Base-by-base conservation (phyloP, 139 green algal genomes). In the Chlorella sorokiniana region DNA sequence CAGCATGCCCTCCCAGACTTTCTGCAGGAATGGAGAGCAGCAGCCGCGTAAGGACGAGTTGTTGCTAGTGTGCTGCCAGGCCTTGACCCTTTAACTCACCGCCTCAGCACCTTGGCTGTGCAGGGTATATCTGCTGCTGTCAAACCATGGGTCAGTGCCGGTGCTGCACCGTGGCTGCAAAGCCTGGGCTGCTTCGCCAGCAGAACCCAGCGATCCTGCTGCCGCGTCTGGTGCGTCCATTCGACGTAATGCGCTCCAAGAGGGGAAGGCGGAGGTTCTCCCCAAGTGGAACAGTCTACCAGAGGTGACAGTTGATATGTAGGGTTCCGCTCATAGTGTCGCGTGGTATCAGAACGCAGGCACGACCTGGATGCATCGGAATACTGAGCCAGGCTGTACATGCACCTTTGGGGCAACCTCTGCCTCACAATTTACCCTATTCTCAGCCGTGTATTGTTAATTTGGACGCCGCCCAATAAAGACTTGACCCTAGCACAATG, bases 1-100 rank as follows among this genome's bases (percentile, higher is more conserved):
- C 52, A 94, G 93, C 3, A 29, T 38, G 18, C 79, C 87, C 59
- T 90, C 73, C 85, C 83, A 95, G 16, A 95, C 88, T 10, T 87
- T 78, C 90, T 94, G 85, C 86, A 54, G 4, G 1, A 48, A 37
- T 38, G 56, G n/a, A 37, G 40, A 9, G 29, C 38, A 33, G 65
- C 65, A 72, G 37, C 37, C 23, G 35, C 33, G 22, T 44, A 8
- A 3, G 27, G 4, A 41, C 20, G 16, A 41, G 62, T 35, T 33
- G 5, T 33, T 68, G 61, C n/a, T n/a, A n/a, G n/a, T n/a, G n/a
- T n/a, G n/a, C n/a, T 69, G 62, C 62, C 1, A 31, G 10, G 1
- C 31, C 10, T 2, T 22, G n/a, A 18, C 11, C 23, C 63, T 4
- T 7, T 7, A 14, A 75, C 84, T 72, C 74, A 88, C 84, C 51